Evolutionary conservation across 495 filamentous ascomycete species (phyloP).

Genomic region (Xylaria palmicola): DNA sequence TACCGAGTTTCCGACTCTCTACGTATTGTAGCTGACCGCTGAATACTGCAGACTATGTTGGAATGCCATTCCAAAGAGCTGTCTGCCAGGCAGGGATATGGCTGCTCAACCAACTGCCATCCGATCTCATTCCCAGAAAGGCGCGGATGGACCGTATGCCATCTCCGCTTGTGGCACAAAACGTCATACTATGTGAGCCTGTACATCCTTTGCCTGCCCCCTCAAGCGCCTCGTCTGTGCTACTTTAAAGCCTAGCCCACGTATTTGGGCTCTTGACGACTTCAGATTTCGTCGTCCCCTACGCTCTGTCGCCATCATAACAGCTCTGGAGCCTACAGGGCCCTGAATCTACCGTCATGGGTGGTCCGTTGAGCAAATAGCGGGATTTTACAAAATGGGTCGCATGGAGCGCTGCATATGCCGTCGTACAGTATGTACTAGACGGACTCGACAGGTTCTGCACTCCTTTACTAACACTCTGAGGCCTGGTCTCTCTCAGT

Average conservation of each 20-base stretch:
- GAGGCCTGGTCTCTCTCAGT: too few species aligned
- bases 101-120: neutral
- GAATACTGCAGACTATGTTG: neutral
- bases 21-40: neutral
- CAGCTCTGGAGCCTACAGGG: neutral
- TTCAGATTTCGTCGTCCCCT: neutral
- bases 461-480: neutral
- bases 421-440: neutral
- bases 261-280: conserved; percentile 9
- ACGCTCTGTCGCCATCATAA: neutral
- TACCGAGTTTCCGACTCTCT: neutral
- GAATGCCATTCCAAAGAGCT: neutral
- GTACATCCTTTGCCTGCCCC: neutral
- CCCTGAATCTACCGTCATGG: neutral
- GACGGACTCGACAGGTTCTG: neutral
- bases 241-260: conserved; percentile 11
- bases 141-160: neutral
- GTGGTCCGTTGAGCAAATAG: neutral
- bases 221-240: conserved; percentile 1
- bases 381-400: neutral
- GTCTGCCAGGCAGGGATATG: neutral
- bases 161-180: neutral
- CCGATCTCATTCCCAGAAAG: neutral
- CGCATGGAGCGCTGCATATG: neutral
- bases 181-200: neutral